A percentile compares a stretch with the other conserved stretches of the same genome.
These are phyloP conservation scores for Nigrospora sphaerica DNA, from an alignment of 2,329 filamentous ascomycete genomes.

Conservation along the genomic window DNA sequence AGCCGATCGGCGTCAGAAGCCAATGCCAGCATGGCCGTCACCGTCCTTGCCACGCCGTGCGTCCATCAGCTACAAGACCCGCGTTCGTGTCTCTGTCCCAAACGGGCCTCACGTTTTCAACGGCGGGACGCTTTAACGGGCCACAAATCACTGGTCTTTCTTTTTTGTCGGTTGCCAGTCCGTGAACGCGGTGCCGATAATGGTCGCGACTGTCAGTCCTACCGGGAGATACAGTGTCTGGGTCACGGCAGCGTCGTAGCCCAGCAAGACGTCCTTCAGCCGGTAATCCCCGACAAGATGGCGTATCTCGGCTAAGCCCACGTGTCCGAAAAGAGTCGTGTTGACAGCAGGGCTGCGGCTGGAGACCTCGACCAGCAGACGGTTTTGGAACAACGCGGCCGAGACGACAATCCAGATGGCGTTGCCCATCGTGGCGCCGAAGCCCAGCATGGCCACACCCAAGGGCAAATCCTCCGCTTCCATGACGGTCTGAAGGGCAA, in stretches of 20 bases:
- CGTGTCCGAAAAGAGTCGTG: too few relatives aligned
- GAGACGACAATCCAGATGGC: slow-evolving; percentile 8
- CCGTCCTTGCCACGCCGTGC: too few relatives aligned
- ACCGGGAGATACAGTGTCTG: slow-evolving; percentile 7
- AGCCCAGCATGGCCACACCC: slow-evolving; percentile 1
- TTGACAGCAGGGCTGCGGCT: slow-evolving; percentile 1
- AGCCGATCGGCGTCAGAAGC: too few relatives aligned
- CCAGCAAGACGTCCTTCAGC: slow-evolving; percentile 7
- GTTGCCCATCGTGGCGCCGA: slow-evolving; percentile 6
- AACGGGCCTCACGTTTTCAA: too few relatives aligned
- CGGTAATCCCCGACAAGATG: neutral
- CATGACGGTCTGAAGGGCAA: too few relatives aligned
- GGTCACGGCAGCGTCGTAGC: slow-evolving; percentile 7
- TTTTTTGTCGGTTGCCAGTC: too few relatives aligned
- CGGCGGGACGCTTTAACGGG: too few relatives aligned
- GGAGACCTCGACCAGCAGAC: slow-evolving; percentile 5
- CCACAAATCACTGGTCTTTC: too few relatives aligned
- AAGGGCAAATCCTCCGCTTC: neutral
- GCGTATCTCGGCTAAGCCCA: too few relatives aligned
- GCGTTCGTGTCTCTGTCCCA: too few relatives aligned
- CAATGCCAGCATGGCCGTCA: too few relatives aligned
- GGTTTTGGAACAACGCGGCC: slow-evolving; percentile 4
- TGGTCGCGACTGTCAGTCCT: slow-evolving; percentile 2
- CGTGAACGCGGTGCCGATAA: neutral
- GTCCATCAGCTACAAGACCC: too few relatives aligned